These are phyloP conservation scores for Coemansia pectinata DNA, from an alignment of 192 early-diverging fungal species.

Conservation along the genomic window DNA sequence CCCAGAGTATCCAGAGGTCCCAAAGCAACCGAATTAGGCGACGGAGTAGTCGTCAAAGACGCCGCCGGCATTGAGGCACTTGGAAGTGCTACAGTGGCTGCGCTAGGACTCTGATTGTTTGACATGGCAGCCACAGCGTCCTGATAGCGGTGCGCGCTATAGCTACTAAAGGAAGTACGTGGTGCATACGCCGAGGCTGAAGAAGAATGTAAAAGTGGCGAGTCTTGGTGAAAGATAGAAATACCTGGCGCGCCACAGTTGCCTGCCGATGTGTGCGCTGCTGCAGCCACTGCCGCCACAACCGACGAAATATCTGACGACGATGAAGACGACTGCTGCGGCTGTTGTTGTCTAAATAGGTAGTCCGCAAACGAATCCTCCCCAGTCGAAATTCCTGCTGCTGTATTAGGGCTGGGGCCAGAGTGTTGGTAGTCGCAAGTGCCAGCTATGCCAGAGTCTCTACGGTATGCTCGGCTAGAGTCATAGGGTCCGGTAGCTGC, in stretches of 20 bases:
- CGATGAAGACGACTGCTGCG: not conserved
- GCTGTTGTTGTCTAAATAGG: conserved; percentile 30
- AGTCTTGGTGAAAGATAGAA: conserved; percentile 9
- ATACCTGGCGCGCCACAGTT: not conserved
- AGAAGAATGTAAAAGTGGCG: conserved; percentile 5
- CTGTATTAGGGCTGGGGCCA: not conserved
- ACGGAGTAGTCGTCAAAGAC: conserved; percentile 7
- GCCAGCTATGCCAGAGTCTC: conserved; percentile 22
- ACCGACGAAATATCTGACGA: conserved; percentile 34
- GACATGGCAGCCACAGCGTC: conserved; percentile 3
- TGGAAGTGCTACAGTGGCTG: conserved; percentile 29
- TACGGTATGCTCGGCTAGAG: conserved; percentile 26
- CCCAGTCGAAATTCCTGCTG: conserved; percentile 21
- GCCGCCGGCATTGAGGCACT: conserved; percentile 1
- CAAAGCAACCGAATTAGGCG: conserved; percentile 13
- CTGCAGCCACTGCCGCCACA: conserved; percentile 45
- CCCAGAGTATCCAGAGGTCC: conserved; percentile 5
- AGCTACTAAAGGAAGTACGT: conserved; percentile 14
- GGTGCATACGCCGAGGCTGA: conserved; percentile 13
- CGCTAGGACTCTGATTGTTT: conserved; percentile 39
- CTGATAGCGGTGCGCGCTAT: conserved; percentile 16
- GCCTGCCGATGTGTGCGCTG: conserved; percentile 3
- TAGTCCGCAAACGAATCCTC: conserved; percentile 41
- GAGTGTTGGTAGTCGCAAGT: conserved; percentile 20
- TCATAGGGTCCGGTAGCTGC: conserved; percentile 11